Conservation (phyloP, 2,329 filamentous ascomycete species). For the Talaromyces amestolkiae region DNA sequence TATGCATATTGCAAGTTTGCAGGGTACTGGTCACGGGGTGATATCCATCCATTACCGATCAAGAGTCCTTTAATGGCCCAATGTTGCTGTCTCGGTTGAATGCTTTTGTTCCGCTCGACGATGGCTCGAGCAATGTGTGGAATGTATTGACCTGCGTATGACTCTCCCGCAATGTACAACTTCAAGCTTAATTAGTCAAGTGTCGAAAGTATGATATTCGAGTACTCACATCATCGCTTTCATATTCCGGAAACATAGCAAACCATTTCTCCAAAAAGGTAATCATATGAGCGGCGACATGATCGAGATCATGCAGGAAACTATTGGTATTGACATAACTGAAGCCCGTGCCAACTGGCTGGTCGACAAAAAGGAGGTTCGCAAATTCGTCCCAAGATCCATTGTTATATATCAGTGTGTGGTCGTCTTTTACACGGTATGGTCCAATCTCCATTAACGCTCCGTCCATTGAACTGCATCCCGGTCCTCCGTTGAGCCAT, state of each 20-base stretch:
- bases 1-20: slow-evolving; percentile 81
- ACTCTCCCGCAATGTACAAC: slow-evolving; percentile 94
- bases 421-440: slow-evolving; percentile 75
- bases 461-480: slow-evolving; percentile 96
- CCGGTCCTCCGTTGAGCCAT: slow-evolving; percentile 95
- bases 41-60: slow-evolving; percentile 98
- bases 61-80: slow-evolving; percentile 85
- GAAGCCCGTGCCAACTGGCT: slow-evolving; percentile 93
- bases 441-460: slow-evolving; percentile 95
- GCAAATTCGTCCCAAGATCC: slow-evolving; percentile 99
- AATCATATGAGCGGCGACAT: slow-evolving; percentile 88
- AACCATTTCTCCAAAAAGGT: slow-evolving; percentile 91
- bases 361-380: slow-evolving; percentile 94
- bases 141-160: slow-evolving; percentile 94
- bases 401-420: slow-evolving; percentile 74
- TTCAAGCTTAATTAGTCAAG: slow-evolving; percentile 38
- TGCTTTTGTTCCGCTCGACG: slow-evolving; percentile 75
- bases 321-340: slow-evolving; percentile 91
- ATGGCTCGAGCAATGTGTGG: slow-evolving; percentile 94
- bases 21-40: slow-evolving; percentile 83
- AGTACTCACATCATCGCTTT: slow-evolving; percentile 77
- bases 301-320: slow-evolving; percentile 77
- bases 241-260: slow-evolving; percentile 83
- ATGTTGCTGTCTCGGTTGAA: slow-evolving; percentile 34
- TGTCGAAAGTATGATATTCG: no score